These are phyloP conservation scores for Ballota nigra DNA, from an alignment of 257 asterid genomes.

Conservation along the genomic window DNA sequence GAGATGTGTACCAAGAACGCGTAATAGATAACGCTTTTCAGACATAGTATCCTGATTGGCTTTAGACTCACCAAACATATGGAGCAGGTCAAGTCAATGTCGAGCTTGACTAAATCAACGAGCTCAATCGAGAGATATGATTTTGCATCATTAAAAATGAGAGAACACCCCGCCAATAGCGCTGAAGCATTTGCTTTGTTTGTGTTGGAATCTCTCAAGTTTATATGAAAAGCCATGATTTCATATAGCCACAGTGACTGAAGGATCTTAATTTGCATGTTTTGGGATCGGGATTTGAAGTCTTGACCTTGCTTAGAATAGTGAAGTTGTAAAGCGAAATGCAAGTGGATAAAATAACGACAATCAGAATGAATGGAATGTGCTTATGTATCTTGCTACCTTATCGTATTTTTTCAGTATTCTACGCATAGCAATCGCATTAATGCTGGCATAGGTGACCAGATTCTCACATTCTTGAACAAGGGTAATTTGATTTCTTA, in stretches of 20 bases:
- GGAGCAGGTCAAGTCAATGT: slow-evolving; percentile 84
- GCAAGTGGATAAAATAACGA: neutral
- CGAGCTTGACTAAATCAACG: slow-evolving; percentile 73
- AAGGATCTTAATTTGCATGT: slow-evolving; percentile 79
- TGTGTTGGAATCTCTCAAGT: slow-evolving; percentile 46
- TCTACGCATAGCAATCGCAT: slow-evolving; percentile 85
- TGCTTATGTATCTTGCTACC: slow-evolving; percentile 30
- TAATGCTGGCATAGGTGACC: slow-evolving; percentile 76
- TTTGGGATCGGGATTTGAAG: slow-evolving; percentile 81
- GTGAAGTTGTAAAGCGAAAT: slow-evolving; percentile 53
- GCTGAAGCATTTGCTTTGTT: slow-evolving; percentile 34
- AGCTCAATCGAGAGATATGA: slow-evolving; percentile 80
- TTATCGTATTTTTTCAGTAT: slow-evolving; percentile 90
- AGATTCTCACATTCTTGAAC: slow-evolving; percentile 78
- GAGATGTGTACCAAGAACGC: neutral
- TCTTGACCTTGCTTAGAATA: slow-evolving; percentile 94
- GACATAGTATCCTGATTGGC: neutral
- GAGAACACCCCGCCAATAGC: slow-evolving; percentile 58
- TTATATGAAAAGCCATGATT: slow-evolving; percentile 85
- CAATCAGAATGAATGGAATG: neutral
- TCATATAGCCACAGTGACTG: slow-evolving; percentile 95
- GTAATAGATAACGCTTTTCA: neutral
- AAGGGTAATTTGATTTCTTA: slow-evolving; percentile 51
- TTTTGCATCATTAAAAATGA: slow-evolving; percentile 47
- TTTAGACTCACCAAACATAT: slow-evolving; percentile 75